Base-by-base conservation (phyloP, 345 rosid species). In the Camelina neglecta region DNA sequence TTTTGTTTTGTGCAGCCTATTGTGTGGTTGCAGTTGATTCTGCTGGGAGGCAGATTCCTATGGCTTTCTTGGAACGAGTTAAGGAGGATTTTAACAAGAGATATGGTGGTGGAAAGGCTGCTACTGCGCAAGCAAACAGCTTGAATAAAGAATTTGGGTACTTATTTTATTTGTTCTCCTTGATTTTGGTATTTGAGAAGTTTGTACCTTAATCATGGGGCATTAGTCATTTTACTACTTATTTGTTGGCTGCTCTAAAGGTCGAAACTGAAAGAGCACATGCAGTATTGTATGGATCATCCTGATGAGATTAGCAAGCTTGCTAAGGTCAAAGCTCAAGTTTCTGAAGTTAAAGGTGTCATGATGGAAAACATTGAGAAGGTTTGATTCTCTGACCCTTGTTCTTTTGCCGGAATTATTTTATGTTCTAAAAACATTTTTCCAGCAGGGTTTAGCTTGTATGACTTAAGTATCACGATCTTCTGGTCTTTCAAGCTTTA, bases 241-340 rank as follows among this genome's bases (percentile, higher is more conserved):
- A 18, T 60, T 67, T 79, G 31, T 29, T 57, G 67, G 72, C 12
- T 38, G 24, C 12, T 26, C 13, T 68, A 8, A 78, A 96, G 99
- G 76, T 60, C 97, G 59, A 91, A 96, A 80, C 78, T 96, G 86
- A 96, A 88, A 85, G 97, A 86, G 76, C 96, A 93, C 65, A 93
- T 93, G 97, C 94, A 93, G 75, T 96, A 89, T 57, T 96, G 98
- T 38, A 86, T 83, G 31, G 99, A 91, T 77, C 94, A 96, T 76
- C 97, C 98, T n/a, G 98, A 96, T 81, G 99, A 96, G 84, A 87
- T 93, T 81, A 96, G 85, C 88, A 91, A 93, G 81, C 91, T 96
- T 79, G 92, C 99, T 45, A 96, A 96, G 86, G 98, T 96, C 73
- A 91, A 93, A 75, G 97, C 94, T 79, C 98, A 96, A 82, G 97